Base-by-base conservation (phyloP, 495 filamentous ascomycete species). In the Xylaria palmicola region DNA sequence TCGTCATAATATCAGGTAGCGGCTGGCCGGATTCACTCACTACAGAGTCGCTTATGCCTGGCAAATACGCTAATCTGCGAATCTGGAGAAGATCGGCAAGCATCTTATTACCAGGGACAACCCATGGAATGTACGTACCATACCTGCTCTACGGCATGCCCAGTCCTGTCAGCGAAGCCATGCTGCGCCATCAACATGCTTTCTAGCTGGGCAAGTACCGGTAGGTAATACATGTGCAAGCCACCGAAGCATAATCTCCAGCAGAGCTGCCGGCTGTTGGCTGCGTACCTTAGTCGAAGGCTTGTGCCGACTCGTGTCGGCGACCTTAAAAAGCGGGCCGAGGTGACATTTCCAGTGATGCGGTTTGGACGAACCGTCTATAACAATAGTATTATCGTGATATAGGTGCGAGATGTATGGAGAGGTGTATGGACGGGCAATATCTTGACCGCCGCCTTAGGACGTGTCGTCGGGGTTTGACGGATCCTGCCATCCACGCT, bases 161-260 rank as follows among this genome's bases (percentile, higher is more conserved):
- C n/a, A n/a, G n/a, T n/a, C n/a, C n/a, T n/a, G n/a, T n/a, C 34
- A 39, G 50, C 34, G 9, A 34, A 54, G 50, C 50, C 36, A 54
- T 15, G 9, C 40, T 6, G n/a, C 27, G 50, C 37, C 26, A 20
- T 7, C 39, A 56, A 43, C 52, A 24, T 26, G 37, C 22, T 17
- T 56, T 13, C 32, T 13, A 36, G 32, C 32, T 36, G n/a, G 13
- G 8, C 39, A 56, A 44, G 22, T 56, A 56, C 53, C 53, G 53
- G 53, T 56, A 30, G 43, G 53, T 56, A n/a, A 19, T 44, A 40
- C 27, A 19, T 26, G 30, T 56, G 53, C 53, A 56, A 56, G 53
- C 34, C 53, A 56, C 53, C 53, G 39, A 56, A 27, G 6, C 6
- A 26, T 19, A 26, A 17, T 8, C 34, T 17, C n/a, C n/a, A 32